Percentiles rank a stretch among this genome's conserved stretches.
These are phyloP conservation scores for Suillus ampliporus DNA, from an alignment of 768 basidiomycete species.

Conservation along the genomic window DNA sequence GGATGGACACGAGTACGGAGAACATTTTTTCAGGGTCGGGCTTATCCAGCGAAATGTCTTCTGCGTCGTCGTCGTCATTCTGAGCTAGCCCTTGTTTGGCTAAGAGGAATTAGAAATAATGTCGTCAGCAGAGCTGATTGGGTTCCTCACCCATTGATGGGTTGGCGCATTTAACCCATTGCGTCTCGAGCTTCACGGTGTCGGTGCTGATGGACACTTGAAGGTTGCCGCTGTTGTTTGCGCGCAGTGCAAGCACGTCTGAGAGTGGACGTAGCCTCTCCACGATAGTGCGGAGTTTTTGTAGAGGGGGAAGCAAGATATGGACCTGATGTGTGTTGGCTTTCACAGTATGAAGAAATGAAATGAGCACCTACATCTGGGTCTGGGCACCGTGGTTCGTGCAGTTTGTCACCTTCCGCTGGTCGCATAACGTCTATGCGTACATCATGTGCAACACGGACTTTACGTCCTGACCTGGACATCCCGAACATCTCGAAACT, in stretches of 20 bases:
- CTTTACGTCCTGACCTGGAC: constrained; percentile 64
- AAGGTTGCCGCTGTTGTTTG: constrained; percentile 65
- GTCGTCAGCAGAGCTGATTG: not conserved
- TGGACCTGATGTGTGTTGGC: constrained; percentile 57
- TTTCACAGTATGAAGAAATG: not conserved
- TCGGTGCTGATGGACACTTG: constrained; percentile 66
- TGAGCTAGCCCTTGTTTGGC: constrained; percentile 23
- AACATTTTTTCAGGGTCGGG: constrained; percentile 63
- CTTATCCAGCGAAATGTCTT: constrained; percentile 41
- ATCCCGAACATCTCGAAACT: constrained; percentile 75
- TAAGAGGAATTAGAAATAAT: constrained; percentile 2
- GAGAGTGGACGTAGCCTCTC: constrained; percentile 77
- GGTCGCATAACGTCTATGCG: constrained; percentile 82
- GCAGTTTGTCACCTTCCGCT: constrained; percentile 69
- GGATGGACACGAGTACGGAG: constrained; percentile 70
- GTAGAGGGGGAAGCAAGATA: constrained; percentile 75
- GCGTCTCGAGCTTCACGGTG: constrained; percentile 76
- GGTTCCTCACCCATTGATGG: constrained; percentile 54
- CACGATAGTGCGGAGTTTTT: constrained; percentile 77
- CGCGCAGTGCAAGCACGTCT: constrained; percentile 68
- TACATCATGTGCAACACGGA: constrained; percentile 80
- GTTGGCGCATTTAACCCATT: constrained; percentile 76
- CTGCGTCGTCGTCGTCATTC: constrained; percentile 40
- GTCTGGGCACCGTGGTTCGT: constrained; percentile 84
- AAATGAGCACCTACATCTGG: constrained; percentile 66